phyloP scores from a whole-genome alignment of 2,329 filamentous ascomycete genomes.

The Alternaria conjuncta region DNA sequence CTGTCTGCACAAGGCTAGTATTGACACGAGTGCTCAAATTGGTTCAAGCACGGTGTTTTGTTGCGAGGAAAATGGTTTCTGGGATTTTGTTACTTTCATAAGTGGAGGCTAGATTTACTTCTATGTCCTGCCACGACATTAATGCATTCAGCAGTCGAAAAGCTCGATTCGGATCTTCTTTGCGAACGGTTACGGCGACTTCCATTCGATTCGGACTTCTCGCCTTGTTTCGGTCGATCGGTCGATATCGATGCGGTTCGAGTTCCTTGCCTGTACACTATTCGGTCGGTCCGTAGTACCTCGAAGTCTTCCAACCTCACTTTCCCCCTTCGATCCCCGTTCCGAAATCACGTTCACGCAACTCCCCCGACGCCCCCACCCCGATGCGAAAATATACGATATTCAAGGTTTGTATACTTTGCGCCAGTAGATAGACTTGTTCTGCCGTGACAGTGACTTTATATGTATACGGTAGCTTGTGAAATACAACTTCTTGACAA shows the following conservation, averaged over 20 bases:
- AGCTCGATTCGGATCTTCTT: conserved; percentile 39
- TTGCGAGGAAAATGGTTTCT: conserved; percentile 29
- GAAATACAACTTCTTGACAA: neutral
- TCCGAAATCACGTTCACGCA: conserved; percentile 14
- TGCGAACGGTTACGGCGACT: conserved; percentile 47
- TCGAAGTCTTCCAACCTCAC: conserved; percentile 33
- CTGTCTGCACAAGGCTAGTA: conserved; percentile 24
- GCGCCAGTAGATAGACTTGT: conserved; percentile 7
- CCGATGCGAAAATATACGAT: conserved; percentile 16
- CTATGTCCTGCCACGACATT: conserved; percentile 39
- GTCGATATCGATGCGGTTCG: conserved; percentile 43
- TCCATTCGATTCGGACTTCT: conserved; percentile 42
- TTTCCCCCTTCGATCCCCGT: conserved; percentile 15
- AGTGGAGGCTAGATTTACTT: conserved; percentile 33
- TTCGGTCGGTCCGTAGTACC: conserved; percentile 45
- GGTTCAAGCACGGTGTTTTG: conserved; percentile 31
- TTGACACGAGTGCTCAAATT: conserved; percentile 27
- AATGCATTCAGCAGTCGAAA: conserved; percentile 46
- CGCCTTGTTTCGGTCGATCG: conserved; percentile 40
- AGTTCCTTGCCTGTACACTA: conserved; percentile 46
- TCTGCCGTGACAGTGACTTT: conserved; percentile 11
- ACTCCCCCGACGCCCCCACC: conserved; percentile 8
- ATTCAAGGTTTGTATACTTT: conserved; percentile 16
- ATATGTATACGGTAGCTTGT: conserved; percentile 1
- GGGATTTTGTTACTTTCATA: conserved; percentile 30